A percentile compares a stretch with the other conserved stretches of the same genome.
Evolutionary conservation across 2,329 filamentous ascomycete genomes (phyloP).

Genomic region (Fusarium sp.): DNA sequence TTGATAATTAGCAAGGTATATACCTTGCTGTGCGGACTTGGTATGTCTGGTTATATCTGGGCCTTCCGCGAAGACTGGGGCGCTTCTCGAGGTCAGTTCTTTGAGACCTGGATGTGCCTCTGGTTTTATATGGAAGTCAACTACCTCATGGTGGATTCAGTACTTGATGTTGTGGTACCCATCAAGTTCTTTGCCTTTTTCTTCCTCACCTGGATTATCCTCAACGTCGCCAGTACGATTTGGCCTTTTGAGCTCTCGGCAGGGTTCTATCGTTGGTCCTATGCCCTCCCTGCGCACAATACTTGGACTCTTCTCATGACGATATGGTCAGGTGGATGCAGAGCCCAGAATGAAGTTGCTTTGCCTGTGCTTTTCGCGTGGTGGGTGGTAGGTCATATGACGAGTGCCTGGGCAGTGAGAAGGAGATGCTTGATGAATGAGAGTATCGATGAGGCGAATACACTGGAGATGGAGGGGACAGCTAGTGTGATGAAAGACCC

Average conservation of each 20-base stretch:
- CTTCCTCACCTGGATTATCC: conserved; percentile 18
- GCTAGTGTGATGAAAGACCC: background rate
- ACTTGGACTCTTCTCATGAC: background rate
- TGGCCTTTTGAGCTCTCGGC: conserved; percentile 14
- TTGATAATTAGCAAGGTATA: background rate
- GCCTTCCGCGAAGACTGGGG: background rate
- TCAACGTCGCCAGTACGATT: conserved; percentile 9
- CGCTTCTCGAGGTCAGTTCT: background rate
- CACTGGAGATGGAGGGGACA: background rate
- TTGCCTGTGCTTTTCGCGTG: background rate
- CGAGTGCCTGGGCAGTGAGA: background rate
- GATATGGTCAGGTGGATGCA: background rate
- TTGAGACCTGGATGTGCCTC: background rate
- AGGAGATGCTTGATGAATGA: background rate
- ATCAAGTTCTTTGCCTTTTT: conserved; percentile 14
- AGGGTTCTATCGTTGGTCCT: background rate
- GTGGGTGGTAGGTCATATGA: background rate
- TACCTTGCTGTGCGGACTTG: background rate
- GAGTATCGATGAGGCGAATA: background rate
- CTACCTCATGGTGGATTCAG: background rate
- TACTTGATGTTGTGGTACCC: background rate
- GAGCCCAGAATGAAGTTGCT: background rate
- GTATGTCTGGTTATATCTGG: background rate
- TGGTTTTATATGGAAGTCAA: background rate
- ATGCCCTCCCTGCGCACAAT: background rate